Evolutionary conservation across 1,284 basidiomycete genomes (phyloP), one percentile per base, ranked within the genome.

Genomic region (Phellinidium pouzarii): DNA sequence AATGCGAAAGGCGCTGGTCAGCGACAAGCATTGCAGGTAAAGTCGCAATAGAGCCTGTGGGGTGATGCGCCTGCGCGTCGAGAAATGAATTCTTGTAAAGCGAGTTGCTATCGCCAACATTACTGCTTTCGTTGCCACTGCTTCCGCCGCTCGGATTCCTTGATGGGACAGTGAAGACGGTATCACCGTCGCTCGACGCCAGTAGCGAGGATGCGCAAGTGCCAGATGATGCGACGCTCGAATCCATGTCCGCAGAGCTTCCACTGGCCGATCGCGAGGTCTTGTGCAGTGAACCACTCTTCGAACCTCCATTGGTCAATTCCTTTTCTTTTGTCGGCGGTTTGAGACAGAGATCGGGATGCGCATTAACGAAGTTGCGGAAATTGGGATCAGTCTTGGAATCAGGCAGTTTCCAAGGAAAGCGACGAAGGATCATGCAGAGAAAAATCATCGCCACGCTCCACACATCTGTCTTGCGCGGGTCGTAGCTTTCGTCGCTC

Each of bases 381-480:
- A 92, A 99, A 65, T 85, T 90, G 50, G 90, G 81, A 65, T 99
- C 96, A 27, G 84, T 83, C 78, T 96, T 96, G 63, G 84, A 77
- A 68, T 99, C 95, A 20, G 95, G 94, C 55, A 98, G 87, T 71
- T 94, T 98, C 96, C 96, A 99, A 1, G 96, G 96, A 77, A 99
- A 99, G 47, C 96, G 81, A 48, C 95, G 80, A 43, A 99, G 79
- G 57, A 96, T 77, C 96, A 99, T 99, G 75, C 96, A 99, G 73
- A 99, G 83, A 76, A 99, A 98, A 63, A 99, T 99, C 71, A 99
- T 94, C 50, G 92, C 96, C 43, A 95, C 84, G 60, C 90, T 92
- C 96, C 96, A 99, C 12, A 99, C 94, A 65, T 99, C 96, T 9
- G 94, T 94, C 71, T 98, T 87, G 62, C 95, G 80, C 14, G 96